Evolutionary conservation across 2,329 filamentous ascomycete genomes (phyloP).

Genomic region (Lasiodiplodia sp.): DNA sequence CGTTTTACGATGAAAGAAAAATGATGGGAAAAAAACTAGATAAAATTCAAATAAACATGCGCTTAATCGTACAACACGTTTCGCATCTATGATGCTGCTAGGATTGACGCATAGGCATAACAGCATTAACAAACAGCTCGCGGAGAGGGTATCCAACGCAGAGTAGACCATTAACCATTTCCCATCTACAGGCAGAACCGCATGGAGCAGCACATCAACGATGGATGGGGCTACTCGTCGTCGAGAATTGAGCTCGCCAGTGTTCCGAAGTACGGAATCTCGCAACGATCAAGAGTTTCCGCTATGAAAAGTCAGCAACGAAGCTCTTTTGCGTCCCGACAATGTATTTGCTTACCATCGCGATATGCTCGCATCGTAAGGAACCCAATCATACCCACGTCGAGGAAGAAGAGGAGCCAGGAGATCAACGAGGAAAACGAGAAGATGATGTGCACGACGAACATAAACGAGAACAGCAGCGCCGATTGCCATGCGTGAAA

Average conservation of each 20-base stretch:
- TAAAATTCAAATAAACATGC: neutral
- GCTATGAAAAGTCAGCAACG: slow-evolving; percentile 49
- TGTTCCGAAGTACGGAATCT: slow-evolving; percentile 85
- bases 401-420: slow-evolving; percentile 80
- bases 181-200: neutral
- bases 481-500: slow-evolving; percentile 98
- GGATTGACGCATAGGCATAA: slow-evolving; percentile 1
- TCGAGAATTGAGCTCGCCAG: slow-evolving; percentile 90
- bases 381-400: slow-evolving; percentile 78
- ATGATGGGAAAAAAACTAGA: neutral
- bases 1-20: neutral
- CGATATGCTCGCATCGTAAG: slow-evolving; percentile 81
- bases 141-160: slow-evolving; percentile 17
- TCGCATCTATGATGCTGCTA: neutral
- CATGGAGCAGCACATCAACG: neutral
- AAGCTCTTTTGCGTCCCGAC: neutral
- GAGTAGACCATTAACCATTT: neutral
- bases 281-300: slow-evolving; percentile 72
- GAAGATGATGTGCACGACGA: slow-evolving; percentile 83
- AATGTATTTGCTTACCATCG: slow-evolving; percentile 65
- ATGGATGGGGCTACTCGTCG: slow-evolving; percentile 67
- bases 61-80: slow-evolving; percentile 7
- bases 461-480: slow-evolving; percentile 76
- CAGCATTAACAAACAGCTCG: slow-evolving; percentile 13
- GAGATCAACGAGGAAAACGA: slow-evolving; percentile 84